Conservation (phyloP, 140 eudicot genomes). For the Bidens hawaiensis region DNA sequence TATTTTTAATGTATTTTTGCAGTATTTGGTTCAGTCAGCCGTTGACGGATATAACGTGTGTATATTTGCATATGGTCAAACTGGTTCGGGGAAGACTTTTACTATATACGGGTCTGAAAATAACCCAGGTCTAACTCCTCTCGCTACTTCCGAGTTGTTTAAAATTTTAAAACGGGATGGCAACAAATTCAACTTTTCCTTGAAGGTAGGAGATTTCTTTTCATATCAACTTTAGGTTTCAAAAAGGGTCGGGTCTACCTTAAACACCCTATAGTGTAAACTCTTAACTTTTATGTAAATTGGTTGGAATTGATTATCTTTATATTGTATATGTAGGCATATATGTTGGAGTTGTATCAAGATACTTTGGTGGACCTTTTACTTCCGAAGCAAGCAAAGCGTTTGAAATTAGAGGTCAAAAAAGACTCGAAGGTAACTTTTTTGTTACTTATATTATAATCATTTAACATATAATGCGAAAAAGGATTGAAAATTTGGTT, state of each 20-base stretch:
- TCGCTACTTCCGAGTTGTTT: conserved; percentile 85
- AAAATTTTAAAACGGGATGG: conserved; percentile 67
- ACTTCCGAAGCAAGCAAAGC: conserved; percentile 67
- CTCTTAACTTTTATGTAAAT: no score
- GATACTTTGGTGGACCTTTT: conserved; percentile 88
- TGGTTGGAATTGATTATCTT: background rate
- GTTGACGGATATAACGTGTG: conserved; percentile 96
- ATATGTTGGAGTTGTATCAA: conserved; percentile 94
- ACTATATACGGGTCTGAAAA: conserved; percentile 87
- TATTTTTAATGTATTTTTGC: conserved; percentile 20
- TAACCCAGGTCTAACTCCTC: conserved; percentile 95
- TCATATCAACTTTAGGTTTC: background rate
- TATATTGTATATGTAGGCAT: conserved; percentile 46
- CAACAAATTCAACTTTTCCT: conserved; percentile 69
- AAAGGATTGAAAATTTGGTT: background rate
- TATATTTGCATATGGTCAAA: conserved; percentile 97
- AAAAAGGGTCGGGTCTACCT: background rate
- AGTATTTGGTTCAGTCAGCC: conserved; percentile 98
- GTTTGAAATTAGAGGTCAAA: conserved; percentile 67
- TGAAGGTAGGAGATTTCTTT: conserved; percentile 51
- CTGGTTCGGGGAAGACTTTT: conserved; percentile 97
- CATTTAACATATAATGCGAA: background rate
- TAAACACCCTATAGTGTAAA: no score
- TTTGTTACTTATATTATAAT: background rate
- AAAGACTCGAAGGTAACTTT: conserved; percentile 87